Evolutionary conservation across 2,329 filamentous ascomycete genomes (phyloP), one percentile per base, ranked within the genome.

Genomic region (Penicillium sp.): DNA sequence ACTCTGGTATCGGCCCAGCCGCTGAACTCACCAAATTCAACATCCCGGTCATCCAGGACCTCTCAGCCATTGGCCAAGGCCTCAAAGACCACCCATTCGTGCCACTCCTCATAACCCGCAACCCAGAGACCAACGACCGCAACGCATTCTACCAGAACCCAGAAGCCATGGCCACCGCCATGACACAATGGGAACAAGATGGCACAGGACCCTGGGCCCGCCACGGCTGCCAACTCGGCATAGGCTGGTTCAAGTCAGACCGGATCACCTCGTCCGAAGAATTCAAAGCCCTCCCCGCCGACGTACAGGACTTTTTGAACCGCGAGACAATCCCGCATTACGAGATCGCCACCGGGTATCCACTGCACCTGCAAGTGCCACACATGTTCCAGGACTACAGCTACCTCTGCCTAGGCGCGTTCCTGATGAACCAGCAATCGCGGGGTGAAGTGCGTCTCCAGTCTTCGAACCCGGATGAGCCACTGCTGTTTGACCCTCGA

Each of bases 321-420:
- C 76, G 76, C 20, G 75, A 79, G 14, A 85, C 82, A 0, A 78
- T 88, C 2, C 86, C 87, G 0, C 79, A 83, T 50, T 87, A 80
- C 63, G 86, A 89, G 64, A 69, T 88, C 15, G 57, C 81, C 8
- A 80, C 76, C 1, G 80, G 83, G 58, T 76, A 81, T 58, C 78
- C 79, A 0, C 63, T 79, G 4, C 81, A 82, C 62, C 77, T 66
- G 37, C 67, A 74, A 38, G 52, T 79, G 0, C 82, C 82, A 0
- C 67, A 72, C 1, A 75, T 81, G 38, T 68, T 67, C 20, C 28
- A 66, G 6, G 69, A 73, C 39, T 73, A 79, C 15, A 77, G 76
- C 73, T 82, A 82, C 65, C 70, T 76, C 0, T 78, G 74, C 34
- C 60, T 84, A 4, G 60, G 79, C 0, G 76, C 81, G 0, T 83